Evolutionary conservation across 2,329 filamentous ascomycete species (phyloP).

Genomic region (Helicocarpus griseus): DNA sequence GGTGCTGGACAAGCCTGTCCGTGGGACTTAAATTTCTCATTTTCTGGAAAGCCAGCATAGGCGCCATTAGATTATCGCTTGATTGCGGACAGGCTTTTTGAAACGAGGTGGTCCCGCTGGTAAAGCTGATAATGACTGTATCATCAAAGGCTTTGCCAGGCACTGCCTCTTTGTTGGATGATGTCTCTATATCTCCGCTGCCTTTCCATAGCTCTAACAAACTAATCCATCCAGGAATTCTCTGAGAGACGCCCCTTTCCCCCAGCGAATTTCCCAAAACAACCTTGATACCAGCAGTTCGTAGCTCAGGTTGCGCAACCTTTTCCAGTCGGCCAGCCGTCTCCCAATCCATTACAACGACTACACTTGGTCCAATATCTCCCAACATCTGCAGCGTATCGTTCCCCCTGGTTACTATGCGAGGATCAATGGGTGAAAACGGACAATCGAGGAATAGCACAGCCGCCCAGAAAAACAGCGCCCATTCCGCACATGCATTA

Average conservation of each 20-base stretch:
- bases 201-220: neutral
- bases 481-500: constrained; percentile 33
- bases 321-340: neutral
- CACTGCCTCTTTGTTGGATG: constrained; percentile 2
- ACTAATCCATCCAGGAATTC: neutral
- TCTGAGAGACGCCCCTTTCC: neutral
- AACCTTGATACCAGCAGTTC: neutral
- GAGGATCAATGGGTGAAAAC: constrained; percentile 29
- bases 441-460: constrained; percentile 25
- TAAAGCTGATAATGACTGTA: constrained; percentile 37
- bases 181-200: neutral
- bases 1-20: constrained; percentile 17
- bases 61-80: constrained; percentile 30
- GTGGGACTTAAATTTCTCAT: constrained; percentile 17
- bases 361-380: neutral
- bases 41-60: constrained; percentile 16
- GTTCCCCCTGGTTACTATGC: constrained; percentile 8
- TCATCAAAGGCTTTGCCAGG: no score
- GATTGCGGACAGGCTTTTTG: constrained; percentile 34
- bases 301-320: neutral
- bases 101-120: constrained; percentile 41
- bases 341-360: neutral
- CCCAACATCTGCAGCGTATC: neutral
- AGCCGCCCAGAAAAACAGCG: constrained; percentile 29
- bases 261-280: neutral